Conservation (phyloP, 768 basidiomycete species). For the Mycena haematopus region DNA sequence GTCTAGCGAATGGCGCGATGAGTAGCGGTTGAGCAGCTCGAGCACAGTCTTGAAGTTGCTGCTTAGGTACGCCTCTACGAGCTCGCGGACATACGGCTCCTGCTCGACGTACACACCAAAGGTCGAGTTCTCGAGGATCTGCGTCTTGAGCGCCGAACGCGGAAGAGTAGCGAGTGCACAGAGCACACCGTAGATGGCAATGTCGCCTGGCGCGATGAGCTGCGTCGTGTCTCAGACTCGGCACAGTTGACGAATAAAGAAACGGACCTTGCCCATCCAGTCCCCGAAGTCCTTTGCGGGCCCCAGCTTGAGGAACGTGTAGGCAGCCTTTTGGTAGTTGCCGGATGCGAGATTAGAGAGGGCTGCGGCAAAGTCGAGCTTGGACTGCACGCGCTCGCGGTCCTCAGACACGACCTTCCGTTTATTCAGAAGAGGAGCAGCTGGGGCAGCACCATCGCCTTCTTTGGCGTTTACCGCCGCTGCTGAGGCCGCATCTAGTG, state of each 20-base stretch:
- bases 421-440: constrained; percentile 27
- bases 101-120: constrained; percentile 85
- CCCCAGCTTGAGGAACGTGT: constrained; percentile 72
- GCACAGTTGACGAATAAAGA: not conserved
- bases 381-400: constrained; percentile 73
- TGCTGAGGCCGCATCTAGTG: constrained; percentile 67
- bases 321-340: constrained; percentile 83
- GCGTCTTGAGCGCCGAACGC: constrained; percentile 71
- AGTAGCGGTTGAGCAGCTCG: constrained; percentile 73
- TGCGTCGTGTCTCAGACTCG: constrained; percentile 34
- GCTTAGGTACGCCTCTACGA: constrained; percentile 84
- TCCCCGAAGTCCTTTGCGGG: constrained; percentile 70
- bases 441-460: constrained; percentile 24
- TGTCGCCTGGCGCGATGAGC: constrained; percentile 82
- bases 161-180: constrained; percentile 83
- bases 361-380: constrained; percentile 83
- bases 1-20: constrained; percentile 76
- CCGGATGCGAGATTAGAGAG: constrained; percentile 75
- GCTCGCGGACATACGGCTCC: constrained; percentile 85
- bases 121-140: constrained; percentile 68
- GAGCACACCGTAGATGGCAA: constrained; percentile 86
- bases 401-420: constrained; percentile 60
- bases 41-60: constrained; percentile 88
- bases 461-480: constrained; percentile 39
- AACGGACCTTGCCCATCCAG: constrained; percentile 74